Conservation (phyloP, 192 early-diverging fungal species). For the Lunasporangiospora selenospora region DNA sequence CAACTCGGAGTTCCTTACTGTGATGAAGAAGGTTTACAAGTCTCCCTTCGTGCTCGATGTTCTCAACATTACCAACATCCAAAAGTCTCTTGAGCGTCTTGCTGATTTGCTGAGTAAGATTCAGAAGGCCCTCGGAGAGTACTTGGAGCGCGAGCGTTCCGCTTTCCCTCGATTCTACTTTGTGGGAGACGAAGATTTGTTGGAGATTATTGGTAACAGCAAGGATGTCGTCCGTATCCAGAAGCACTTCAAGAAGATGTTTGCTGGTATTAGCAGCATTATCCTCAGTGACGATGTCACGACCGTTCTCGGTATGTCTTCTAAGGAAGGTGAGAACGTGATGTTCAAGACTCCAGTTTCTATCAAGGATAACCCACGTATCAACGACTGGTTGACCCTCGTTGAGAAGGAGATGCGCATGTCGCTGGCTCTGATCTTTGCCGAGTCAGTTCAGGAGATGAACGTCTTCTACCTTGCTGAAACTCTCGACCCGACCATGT, state of each 20-base stretch:
- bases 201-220: constrained; percentile 99
- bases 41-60: constrained; percentile 97
- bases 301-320: constrained; percentile 82
- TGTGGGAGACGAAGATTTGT: constrained; percentile 99
- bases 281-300: constrained; percentile 82
- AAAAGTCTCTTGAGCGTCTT: constrained; percentile 94
- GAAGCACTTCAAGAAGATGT: constrained; percentile 99
- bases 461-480: constrained; percentile 63
- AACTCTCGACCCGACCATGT: constrained; percentile 57
- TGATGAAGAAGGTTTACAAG: constrained; percentile 99
- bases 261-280: constrained; percentile 92
- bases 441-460: constrained; percentile 75
- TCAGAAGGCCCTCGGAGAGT: constrained; percentile 99
- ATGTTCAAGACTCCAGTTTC: constrained; percentile 79
- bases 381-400: constrained; percentile 97
- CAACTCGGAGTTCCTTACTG: constrained; percentile 96
- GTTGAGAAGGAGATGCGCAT: constrained; percentile 95
- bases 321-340: constrained; percentile 93
- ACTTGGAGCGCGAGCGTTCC: constrained; percentile 95
- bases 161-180: constrained; percentile 99
- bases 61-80: constrained; percentile 89
- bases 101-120: constrained; percentile 94
- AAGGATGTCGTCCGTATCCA: constrained; percentile 96
- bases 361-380: constrained; percentile 84
- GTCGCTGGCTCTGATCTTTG: constrained; percentile 80